phyloP scores from a whole-genome alignment of 1,139 yeast genomes.

The Pichia sp. region DNA sequence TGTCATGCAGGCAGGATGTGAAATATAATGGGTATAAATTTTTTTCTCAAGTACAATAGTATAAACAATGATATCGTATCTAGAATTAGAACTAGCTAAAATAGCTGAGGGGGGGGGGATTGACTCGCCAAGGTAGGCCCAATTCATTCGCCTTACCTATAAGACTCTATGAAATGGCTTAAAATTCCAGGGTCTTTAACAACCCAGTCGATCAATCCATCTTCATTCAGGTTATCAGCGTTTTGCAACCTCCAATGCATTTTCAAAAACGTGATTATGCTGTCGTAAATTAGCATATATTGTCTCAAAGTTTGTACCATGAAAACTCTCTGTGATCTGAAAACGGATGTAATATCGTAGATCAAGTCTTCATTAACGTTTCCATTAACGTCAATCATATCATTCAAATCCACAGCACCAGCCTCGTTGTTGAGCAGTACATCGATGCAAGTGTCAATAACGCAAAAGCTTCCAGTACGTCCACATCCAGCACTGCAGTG shows the following conservation, averaged over 20 bases:
- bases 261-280: slow-evolving; percentile 23
- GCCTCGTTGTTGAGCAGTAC: slow-evolving; percentile 20
- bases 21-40: slow-evolving; percentile 1
- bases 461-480: slow-evolving; percentile 49
- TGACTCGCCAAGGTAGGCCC: no score
- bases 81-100: no score
- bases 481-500: slow-evolving; percentile 62
- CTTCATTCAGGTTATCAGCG: slow-evolving; percentile 5
- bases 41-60: not conserved
- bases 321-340: slow-evolving; percentile 46
- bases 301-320: slow-evolving; percentile 56
- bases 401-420: slow-evolving; percentile 1
- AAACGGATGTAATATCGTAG: slow-evolving; percentile 35
- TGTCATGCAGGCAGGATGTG: no score
- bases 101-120: no score
- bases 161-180: slow-evolving; percentile 8
- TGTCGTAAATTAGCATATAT: slow-evolving; percentile 44
- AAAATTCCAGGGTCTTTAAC: slow-evolving; percentile 12
- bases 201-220: slow-evolving; percentile 15
- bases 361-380: slow-evolving; percentile 36
- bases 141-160: not conserved
- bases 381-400: no score
- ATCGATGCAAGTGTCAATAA: slow-evolving; percentile 43
- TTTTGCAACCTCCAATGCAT: slow-evolving; percentile 2
- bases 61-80: no score